Evolutionary conservation across 2,329 filamentous ascomycete genomes (phyloP).

Genomic region (Diaporthe humulicola): DNA sequence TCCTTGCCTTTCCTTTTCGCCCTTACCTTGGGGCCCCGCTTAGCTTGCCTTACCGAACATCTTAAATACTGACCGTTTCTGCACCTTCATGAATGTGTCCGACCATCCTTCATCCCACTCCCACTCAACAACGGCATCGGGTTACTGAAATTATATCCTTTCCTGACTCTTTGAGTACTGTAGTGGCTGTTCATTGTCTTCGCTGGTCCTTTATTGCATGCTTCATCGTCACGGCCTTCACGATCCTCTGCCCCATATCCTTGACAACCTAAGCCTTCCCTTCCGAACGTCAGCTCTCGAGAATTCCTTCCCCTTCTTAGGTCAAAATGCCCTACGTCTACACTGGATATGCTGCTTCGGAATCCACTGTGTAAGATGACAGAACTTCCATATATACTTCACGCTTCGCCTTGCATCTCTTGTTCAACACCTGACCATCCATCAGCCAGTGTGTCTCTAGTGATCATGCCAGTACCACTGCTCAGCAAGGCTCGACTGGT

Average conservation of each 20-base stretch:
- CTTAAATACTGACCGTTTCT: not conserved
- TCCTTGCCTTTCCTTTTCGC: constrained; percentile 34
- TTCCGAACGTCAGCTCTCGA: not conserved
- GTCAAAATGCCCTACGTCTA: not conserved
- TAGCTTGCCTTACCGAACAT: constrained; percentile 31
- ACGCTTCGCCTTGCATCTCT: not conserved
- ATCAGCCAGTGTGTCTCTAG: not conserved
- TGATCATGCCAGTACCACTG: not conserved
- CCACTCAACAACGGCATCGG: too few relatives aligned
- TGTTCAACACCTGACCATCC: not conserved
- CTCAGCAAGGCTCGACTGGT: not conserved
- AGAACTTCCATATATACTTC: not conserved
- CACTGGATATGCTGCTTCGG: not conserved
- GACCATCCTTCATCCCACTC: too few relatives aligned
- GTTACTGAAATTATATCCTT: not conserved
- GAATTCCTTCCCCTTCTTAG: not conserved
- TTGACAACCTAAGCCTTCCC: not conserved
- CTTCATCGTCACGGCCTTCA: too few relatives aligned
- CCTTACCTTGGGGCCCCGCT: constrained; percentile 35
- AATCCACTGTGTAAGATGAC: not conserved
- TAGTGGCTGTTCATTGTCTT: too few relatives aligned
- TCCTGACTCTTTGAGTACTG: too few relatives aligned
- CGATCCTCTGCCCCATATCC: not conserved
- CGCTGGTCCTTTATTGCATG: too few relatives aligned
- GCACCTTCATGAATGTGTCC: too few relatives aligned